Evolutionary conservation across 129 eudicot species (phyloP).

Genomic region (sunflower (Helianthus annuus)): DNA sequence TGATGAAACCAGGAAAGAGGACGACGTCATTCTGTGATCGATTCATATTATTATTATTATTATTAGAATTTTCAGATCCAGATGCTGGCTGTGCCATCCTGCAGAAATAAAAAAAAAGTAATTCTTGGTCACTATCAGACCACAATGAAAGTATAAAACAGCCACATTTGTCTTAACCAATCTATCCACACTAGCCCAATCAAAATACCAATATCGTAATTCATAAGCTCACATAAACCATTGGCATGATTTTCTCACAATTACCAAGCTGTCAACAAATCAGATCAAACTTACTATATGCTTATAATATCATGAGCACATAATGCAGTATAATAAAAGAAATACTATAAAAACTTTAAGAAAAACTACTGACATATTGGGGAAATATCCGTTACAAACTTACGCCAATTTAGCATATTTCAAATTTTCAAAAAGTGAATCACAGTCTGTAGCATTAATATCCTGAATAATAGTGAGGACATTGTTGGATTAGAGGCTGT

Average conservation of each 20-base stretch:
- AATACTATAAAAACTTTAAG: too few species aligned
- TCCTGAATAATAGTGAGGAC: too few species aligned
- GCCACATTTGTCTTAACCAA: background rate
- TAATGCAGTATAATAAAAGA: too few species aligned
- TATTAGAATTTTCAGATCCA: slow-evolving; percentile 28
- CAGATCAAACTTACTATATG: slow-evolving; percentile 8
- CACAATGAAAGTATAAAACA: background rate
- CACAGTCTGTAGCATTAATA: too few species aligned
- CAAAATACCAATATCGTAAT: background rate
- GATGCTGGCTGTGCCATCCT: slow-evolving; percentile 35
- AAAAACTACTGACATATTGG: too few species aligned
- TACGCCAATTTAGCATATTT: too few species aligned
- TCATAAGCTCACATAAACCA: slow-evolving; percentile 17
- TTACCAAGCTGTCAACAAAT: slow-evolving; percentile 17
- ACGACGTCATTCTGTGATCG: slow-evolving; percentile 32
- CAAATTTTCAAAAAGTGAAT: too few species aligned
- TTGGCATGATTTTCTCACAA: background rate
- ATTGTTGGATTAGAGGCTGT: background rate
- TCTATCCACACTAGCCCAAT: background rate
- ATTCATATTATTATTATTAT: background rate
- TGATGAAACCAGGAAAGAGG: slow-evolving; percentile 32
- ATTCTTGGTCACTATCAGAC: slow-evolving; percentile 8
- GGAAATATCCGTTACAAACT: too few species aligned
- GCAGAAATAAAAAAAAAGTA: slow-evolving; percentile 3
- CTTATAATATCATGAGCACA: background rate